A percentile compares a stretch with the other conserved stretches of the same genome.
Evolutionary conservation across 2,329 filamentous ascomycete species (phyloP).

Genomic region (Coniochaeta sp.): DNA sequence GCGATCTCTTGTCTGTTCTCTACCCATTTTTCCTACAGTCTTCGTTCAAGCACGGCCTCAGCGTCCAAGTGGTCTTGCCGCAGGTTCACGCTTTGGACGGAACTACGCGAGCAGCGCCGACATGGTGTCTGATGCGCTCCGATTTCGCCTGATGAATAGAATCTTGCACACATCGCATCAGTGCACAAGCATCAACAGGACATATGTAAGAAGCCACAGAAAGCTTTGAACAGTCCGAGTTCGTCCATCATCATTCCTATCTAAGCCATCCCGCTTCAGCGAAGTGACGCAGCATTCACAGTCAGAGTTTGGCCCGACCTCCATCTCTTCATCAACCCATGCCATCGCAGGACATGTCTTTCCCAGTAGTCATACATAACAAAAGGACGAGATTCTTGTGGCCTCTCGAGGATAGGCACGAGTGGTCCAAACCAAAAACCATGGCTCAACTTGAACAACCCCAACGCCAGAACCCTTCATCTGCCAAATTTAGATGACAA

Average conservation of each 20-base stretch:
- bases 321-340: neutral
- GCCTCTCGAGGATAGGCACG: neutral
- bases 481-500: neutral
- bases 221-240: neutral
- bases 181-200: neutral
- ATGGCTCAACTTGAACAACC: neutral
- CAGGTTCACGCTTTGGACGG: no score
- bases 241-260: neutral
- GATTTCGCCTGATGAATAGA: no score
- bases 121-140: no score
- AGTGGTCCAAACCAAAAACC: neutral
- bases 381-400: neutral
- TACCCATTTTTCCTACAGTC: neutral
- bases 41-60: no score
- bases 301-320: neutral
- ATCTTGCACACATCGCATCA: no score
- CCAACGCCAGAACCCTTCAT: neutral
- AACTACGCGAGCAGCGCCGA: no score
- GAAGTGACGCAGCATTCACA: neutral
- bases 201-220: neutral
- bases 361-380: constrained; percentile 1
- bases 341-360: neutral
- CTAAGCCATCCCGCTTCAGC: neutral
- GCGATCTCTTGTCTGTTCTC: neutral
- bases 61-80: no score